Evolutionary conservation across 441 rosid species (phyloP).

Genomic region (Macaranga tanarius): DNA sequence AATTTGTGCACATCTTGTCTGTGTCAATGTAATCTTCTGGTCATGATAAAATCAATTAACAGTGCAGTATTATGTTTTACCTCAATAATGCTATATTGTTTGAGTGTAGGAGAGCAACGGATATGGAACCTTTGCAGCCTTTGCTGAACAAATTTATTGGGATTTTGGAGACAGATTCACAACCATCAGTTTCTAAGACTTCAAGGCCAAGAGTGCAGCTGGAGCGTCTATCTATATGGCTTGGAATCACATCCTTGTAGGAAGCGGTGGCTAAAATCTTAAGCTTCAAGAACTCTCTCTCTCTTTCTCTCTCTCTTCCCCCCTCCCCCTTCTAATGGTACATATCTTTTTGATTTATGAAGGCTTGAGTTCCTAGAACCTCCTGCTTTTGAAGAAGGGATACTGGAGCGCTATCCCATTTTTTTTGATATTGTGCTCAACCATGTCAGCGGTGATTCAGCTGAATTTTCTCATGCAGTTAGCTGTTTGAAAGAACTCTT

Average conservation of each 20-base stretch:
- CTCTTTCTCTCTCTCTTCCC: slow-evolving; percentile 10
- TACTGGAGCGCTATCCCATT: slow-evolving; percentile 90
- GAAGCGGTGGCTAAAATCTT: slow-evolving; percentile 41
- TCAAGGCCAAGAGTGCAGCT: slow-evolving; percentile 74
- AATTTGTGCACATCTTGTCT: too few relatives aligned
- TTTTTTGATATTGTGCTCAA: slow-evolving; percentile 94
- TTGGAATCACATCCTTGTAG: slow-evolving; percentile 95
- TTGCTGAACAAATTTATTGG: slow-evolving; percentile 79
- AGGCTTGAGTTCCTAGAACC: slow-evolving; percentile 98
- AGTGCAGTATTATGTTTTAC: slow-evolving; percentile 16
- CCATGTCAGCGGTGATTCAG: slow-evolving; percentile 85
- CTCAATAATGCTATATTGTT: slow-evolving; percentile 25
- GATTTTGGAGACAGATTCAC: slow-evolving; percentile 78
- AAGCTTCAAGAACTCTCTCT: slow-evolving; percentile 20
- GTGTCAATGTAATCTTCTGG: neutral
- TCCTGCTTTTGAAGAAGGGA: slow-evolving; percentile 96
- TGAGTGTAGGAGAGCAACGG: slow-evolving; percentile 71
- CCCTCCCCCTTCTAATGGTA: slow-evolving; percentile 25
- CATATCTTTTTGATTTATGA: slow-evolving; percentile 34
- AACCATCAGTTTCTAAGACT: slow-evolving; percentile 55
- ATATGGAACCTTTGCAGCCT: slow-evolving; percentile 95
- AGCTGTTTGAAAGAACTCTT: slow-evolving; percentile 89
- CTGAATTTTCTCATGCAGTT: slow-evolving; percentile 90
- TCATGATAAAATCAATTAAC: neutral
- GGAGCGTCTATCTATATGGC: slow-evolving; percentile 85